Conservation (phyloP, 2,329 filamentous ascomycete genomes). For the Talaromyces rugulosus region DNA sequence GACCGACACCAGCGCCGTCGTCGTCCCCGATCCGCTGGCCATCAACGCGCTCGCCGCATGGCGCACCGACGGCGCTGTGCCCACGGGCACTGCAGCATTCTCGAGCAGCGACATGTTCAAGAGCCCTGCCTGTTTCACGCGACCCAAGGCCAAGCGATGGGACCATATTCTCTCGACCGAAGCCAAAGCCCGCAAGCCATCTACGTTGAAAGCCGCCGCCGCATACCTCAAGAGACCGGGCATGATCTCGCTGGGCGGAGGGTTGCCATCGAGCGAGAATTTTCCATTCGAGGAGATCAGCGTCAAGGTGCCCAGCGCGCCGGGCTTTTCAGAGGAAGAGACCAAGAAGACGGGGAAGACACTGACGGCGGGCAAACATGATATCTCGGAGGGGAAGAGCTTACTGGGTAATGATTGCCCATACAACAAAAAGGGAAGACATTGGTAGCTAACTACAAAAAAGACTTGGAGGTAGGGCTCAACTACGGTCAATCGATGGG, state of each 20-base stretch:
- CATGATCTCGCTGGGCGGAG: constrained; percentile 82
- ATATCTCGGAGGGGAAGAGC: constrained; percentile 55
- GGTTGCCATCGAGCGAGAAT: constrained; percentile 80
- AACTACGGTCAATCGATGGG: constrained; percentile 92
- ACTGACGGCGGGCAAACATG: constrained; percentile 75
- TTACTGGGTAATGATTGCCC: constrained; percentile 8
- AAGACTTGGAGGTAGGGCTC: constrained; percentile 79
- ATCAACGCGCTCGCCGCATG: constrained; percentile 64
- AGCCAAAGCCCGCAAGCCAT: constrained; percentile 55
- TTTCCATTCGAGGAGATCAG: constrained; percentile 83
- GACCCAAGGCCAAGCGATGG: constrained; percentile 77
- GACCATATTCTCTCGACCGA: constrained; percentile 58
- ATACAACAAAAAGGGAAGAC: neutral
- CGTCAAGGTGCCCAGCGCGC: constrained; percentile 66
- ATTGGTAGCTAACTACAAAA: constrained; percentile 11
- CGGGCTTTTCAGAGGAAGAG: constrained; percentile 67
- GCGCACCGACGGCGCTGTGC: constrained; percentile 67
- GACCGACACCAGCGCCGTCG: constrained; percentile 33
- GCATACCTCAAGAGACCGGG: constrained; percentile 72
- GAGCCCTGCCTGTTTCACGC: constrained; percentile 53
- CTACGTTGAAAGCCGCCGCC: constrained; percentile 78
- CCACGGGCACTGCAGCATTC: constrained; percentile 71
- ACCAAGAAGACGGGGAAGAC: constrained; percentile 57
- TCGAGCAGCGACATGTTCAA: constrained; percentile 83
- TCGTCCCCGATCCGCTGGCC: constrained; percentile 48